phyloP scores from a whole-genome alignment of 2,329 filamentous ascomycete genomes.

The Penicillium sp. region DNA sequence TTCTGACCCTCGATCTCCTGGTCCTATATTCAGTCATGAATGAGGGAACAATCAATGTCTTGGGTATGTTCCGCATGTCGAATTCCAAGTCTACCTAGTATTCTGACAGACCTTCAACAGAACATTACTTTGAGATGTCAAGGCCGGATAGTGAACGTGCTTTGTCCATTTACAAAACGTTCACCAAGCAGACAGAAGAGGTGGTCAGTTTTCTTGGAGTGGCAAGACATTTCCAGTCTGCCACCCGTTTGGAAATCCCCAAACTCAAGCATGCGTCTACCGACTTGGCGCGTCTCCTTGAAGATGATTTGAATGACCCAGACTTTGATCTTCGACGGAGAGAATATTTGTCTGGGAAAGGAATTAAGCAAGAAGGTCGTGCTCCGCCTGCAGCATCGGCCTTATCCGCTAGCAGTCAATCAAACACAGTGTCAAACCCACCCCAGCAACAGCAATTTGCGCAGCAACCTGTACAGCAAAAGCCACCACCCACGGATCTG shows the following conservation, averaged over 20 bases:
- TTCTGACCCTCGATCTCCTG: slow-evolving; percentile 86
- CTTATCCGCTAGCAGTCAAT: slow-evolving; percentile 27
- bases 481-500: slow-evolving; percentile 62
- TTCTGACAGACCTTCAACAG: slow-evolving; percentile 46
- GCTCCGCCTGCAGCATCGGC: slow-evolving; percentile 27
- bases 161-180: slow-evolving; percentile 86
- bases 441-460: slow-evolving; percentile 21
- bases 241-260: slow-evolving; percentile 89
- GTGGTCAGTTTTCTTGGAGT: slow-evolving; percentile 88
- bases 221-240: slow-evolving; percentile 86
- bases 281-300: slow-evolving; percentile 81
- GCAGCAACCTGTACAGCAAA: slow-evolving; percentile 31
- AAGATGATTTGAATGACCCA: slow-evolving; percentile 91
- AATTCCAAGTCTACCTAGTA: background rate
- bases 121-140: slow-evolving; percentile 98
- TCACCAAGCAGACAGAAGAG: slow-evolving; percentile 86
- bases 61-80: slow-evolving; percentile 59
- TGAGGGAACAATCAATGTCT: slow-evolving; percentile 93
- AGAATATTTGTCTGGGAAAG: slow-evolving; percentile 87
- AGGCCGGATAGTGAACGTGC: slow-evolving; percentile 89
- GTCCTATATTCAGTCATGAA: slow-evolving; percentile 94
- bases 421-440: slow-evolving; percentile 23
- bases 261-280: slow-evolving; percentile 97
- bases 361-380: slow-evolving; percentile 62
- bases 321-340: slow-evolving; percentile 93